Percentiles rank a stretch among this genome's conserved stretches.
These are phyloP conservation scores for Termitomyces titanicus DNA, from an alignment of 768 basidiomycete species.

Conservation along the genomic window DNA sequence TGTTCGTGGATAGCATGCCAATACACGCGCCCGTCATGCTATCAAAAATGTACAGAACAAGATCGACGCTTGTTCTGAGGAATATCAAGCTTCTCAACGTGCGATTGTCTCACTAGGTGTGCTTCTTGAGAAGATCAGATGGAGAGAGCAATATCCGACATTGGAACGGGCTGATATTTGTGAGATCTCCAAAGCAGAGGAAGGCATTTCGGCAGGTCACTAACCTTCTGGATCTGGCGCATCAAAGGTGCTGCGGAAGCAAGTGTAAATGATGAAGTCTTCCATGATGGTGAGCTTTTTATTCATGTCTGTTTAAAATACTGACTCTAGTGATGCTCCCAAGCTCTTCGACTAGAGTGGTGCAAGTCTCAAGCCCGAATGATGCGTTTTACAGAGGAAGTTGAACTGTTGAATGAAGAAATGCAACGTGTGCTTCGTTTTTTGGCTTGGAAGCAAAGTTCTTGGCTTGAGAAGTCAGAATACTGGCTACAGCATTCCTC, in stretches of 20 bases:
- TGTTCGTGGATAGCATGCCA: neutral
- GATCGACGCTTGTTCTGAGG: neutral
- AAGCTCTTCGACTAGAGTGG: constrained; percentile 21
- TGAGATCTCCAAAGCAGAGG: too few species aligned
- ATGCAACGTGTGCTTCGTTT: constrained; percentile 21
- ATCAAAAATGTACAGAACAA: neutral
- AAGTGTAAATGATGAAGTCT: neutral
- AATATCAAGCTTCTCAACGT: neutral
- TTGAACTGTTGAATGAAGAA: constrained; percentile 21
- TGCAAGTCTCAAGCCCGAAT: constrained; percentile 14
- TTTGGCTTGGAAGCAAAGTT: constrained; percentile 11
- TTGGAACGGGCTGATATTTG: too few species aligned
- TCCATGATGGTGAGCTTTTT: neutral
- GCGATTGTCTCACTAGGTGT: neutral
- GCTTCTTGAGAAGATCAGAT: too few species aligned
- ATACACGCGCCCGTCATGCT: neutral
- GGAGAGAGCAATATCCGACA: too few species aligned
- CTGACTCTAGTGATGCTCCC: neutral
- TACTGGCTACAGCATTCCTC: neutral
- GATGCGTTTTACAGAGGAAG: constrained; percentile 16
- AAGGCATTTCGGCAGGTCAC: too few species aligned
- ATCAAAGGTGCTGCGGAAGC: neutral
- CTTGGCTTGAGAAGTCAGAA: neutral
- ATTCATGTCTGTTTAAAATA: neutral
- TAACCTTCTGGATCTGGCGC: too few species aligned